phyloP scores from a whole-genome alignment of 1,284 basidiomycete genomes.

The Leucoagaricus sp. region DNA sequence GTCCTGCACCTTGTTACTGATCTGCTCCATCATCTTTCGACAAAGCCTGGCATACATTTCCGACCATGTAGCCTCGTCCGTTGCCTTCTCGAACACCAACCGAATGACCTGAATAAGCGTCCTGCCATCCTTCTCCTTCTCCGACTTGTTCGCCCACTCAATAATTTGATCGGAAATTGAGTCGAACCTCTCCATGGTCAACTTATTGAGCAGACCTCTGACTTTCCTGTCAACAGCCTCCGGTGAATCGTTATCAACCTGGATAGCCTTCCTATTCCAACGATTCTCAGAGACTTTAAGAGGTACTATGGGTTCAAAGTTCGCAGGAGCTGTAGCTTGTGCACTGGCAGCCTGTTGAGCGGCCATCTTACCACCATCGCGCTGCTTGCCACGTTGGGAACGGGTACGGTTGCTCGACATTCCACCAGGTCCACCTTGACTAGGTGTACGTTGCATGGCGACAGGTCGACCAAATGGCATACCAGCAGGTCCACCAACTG shows the following conservation, averaged over 20 bases:
- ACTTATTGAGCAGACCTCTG: slow-evolving; percentile 92
- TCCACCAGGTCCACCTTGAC: slow-evolving; percentile 68
- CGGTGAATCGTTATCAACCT: slow-evolving; percentile 66
- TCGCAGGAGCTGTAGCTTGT: slow-evolving; percentile 20
- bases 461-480: slow-evolving; percentile 44
- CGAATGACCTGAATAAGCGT: slow-evolving; percentile 95
- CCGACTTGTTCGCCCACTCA: slow-evolving; percentile 92
- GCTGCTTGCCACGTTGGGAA: slow-evolving; percentile 72
- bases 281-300: slow-evolving; percentile 81
- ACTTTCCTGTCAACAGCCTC: slow-evolving; percentile 93
- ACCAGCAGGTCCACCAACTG: slow-evolving; percentile 44
- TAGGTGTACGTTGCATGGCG: slow-evolving; percentile 73
- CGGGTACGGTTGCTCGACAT: slow-evolving; percentile 60
- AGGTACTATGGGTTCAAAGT: slow-evolving; percentile 68
- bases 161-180: slow-evolving; percentile 94
- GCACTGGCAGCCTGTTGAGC: slow-evolving; percentile 30
- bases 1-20: slow-evolving; percentile 86
- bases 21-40: slow-evolving; percentile 90
- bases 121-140: slow-evolving; percentile 89
- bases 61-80: slow-evolving; percentile 93
- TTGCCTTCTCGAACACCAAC: slow-evolving; percentile 96
- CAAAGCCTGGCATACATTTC: slow-evolving; percentile 97
- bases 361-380: slow-evolving; percentile 45
- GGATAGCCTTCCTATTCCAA: slow-evolving; percentile 62
- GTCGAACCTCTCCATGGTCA: slow-evolving; percentile 97